phyloP scores from a whole-genome alignment of 208 protist genomes.

The Trypanosoma congolense region DNA sequence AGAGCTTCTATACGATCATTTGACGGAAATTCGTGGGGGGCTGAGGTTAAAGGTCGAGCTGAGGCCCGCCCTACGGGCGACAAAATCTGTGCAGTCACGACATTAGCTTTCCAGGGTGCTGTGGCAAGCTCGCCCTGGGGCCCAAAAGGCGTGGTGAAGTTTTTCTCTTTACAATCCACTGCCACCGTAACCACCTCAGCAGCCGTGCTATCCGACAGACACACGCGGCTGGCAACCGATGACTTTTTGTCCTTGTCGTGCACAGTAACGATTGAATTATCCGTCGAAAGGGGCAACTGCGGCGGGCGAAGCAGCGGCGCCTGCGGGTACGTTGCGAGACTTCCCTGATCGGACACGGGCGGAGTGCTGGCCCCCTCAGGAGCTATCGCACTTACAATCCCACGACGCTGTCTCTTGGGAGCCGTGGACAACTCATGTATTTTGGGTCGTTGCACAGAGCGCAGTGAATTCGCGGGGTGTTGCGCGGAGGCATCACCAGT shows the following conservation, averaged over 20 bases:
- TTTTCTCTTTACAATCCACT: no score
- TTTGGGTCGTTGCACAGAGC: neutral
- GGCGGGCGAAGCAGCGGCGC: neutral
- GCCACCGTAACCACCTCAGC: neutral
- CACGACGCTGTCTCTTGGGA: neutral
- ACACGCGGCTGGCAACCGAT: neutral
- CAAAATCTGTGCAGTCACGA: slow-evolving; percentile 6
- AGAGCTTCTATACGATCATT: slow-evolving; percentile 50
- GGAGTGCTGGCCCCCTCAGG: no score
- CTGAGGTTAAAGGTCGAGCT: neutral
- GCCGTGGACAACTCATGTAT: neutral
- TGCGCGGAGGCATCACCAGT: neutral
- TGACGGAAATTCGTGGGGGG: slow-evolving; percentile 2
- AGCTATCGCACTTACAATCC: neutral
- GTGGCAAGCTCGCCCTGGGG: neutral
- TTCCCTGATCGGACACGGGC: no score
- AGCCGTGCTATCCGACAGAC: neutral
- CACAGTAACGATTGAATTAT: neutral
- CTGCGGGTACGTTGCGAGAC: neutral
- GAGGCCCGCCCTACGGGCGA: neutral
- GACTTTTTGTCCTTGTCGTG: slow-evolving; percentile 1
- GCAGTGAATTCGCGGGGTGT: neutral
- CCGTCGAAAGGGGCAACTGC: neutral
- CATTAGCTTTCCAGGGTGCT: slow-evolving; percentile 1
- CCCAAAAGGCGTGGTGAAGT: no score